Evolutionary conservation across 106 monocot genomes (phyloP).

Genomic region (Xerophyta viscosa): DNA sequence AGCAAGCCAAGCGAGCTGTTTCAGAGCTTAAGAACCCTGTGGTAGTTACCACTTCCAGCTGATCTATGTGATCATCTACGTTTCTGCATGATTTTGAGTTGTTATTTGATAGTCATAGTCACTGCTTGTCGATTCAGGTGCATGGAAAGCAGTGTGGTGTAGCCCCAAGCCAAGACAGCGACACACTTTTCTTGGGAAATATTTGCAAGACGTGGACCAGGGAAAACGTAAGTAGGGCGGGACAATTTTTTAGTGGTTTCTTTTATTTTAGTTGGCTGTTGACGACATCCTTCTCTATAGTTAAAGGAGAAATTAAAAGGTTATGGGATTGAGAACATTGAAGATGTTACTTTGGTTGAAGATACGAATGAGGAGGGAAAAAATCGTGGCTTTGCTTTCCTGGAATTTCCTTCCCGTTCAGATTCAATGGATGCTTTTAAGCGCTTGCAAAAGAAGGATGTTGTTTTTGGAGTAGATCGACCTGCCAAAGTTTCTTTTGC

Average conservation of each 20-base stretch:
- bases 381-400: slow-evolving; percentile 93
- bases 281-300: slow-evolving; percentile 20
- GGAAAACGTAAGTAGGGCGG: slow-evolving; percentile 40
- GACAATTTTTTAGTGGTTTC: not conserved
- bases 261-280: not conserved
- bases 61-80: not conserved
- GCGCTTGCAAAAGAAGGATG: slow-evolving; percentile 66
- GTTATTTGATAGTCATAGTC: not conserved
- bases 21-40: slow-evolving; percentile 68
- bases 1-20: slow-evolving; percentile 83
- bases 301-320: slow-evolving; percentile 72
- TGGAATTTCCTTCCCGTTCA: slow-evolving; percentile 79
- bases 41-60: slow-evolving; percentile 24
- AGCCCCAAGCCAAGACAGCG: slow-evolving; percentile 82
- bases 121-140: slow-evolving; percentile 29
- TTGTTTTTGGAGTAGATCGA: slow-evolving; percentile 71
- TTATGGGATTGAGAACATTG: slow-evolving; percentile 73
- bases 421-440: slow-evolving; percentile 84
- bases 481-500: slow-evolving; percentile 92
- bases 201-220: slow-evolving; percentile 94
- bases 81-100: not conserved
- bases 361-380: slow-evolving; percentile 72
- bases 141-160: slow-evolving; percentile 88
- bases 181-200: slow-evolving; percentile 86
- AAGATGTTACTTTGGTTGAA: slow-evolving; percentile 67